These are phyloP conservation scores for Boletellus emodensis DNA, from an alignment of 768 basidiomycete genomes.

Conservation along the genomic window DNA sequence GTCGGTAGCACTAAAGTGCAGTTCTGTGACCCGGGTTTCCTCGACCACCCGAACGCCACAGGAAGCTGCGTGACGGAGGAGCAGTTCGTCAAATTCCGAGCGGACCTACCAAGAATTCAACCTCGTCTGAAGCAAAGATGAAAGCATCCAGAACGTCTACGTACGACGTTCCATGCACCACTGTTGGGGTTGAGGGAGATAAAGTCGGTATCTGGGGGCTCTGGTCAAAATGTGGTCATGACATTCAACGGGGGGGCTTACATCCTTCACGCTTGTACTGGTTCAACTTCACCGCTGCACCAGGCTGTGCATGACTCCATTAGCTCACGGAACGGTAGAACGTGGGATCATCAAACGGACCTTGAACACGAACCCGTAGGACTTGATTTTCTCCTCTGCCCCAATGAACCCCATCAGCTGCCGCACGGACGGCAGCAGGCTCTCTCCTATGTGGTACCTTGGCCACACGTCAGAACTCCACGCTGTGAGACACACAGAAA, in stretches of 20 bases:
- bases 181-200: background rate
- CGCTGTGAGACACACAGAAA: background rate
- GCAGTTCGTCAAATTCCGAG: background rate
- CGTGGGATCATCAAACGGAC: background rate
- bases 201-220: background rate
- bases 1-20: background rate
- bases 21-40: background rate
- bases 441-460: slow-evolving; percentile 6
- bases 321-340: background rate
- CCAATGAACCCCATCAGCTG: slow-evolving; percentile 1
- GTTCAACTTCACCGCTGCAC: slow-evolving; percentile 1
- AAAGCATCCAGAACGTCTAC: background rate
- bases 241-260: slow-evolving; percentile 26
- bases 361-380: background rate
- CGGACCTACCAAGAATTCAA: background rate
- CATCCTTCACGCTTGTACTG: slow-evolving; percentile 21
- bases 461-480: background rate
- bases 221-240: background rate
- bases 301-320: background rate
- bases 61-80: background rate
- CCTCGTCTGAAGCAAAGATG: background rate
- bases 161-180: background rate
- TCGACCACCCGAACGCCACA: background rate
- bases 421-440: background rate
- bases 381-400: background rate